These are phyloP conservation scores for Saccharum officinarum DNA, from an alignment of 176 grass and related monocot genomes.

Conservation along the genomic window DNA sequence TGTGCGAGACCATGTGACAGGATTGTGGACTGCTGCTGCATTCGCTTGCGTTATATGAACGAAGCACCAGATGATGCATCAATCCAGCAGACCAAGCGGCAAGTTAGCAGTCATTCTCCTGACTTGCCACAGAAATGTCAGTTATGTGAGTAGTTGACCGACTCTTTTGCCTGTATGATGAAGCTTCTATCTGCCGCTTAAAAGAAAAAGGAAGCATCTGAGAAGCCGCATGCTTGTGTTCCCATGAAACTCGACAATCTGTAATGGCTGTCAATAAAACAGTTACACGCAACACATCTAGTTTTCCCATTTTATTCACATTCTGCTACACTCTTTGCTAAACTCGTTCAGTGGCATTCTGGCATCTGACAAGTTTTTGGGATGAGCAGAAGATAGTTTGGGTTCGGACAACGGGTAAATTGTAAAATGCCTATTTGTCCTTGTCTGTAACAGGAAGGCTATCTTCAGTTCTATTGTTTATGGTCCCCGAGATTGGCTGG, in stretches of 20 bases:
- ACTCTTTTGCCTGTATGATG: background rate
- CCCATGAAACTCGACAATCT: conserved; percentile 14
- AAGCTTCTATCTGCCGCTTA: background rate
- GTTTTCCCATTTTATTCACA: background rate
- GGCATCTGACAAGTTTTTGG: background rate
- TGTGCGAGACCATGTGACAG: background rate
- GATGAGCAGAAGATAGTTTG: no score
- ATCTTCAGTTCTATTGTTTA: background rate
- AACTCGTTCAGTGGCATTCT: background rate
- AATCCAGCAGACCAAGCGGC: conserved; percentile 1
- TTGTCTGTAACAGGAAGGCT: background rate
- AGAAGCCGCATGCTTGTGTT: conserved; percentile 6
- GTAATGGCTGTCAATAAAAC: conserved; percentile 19
- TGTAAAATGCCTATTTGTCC: conserved; percentile 28
- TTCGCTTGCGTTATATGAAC: conserved; percentile 1
- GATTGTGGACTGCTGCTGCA: no score
- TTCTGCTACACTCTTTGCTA: background rate
- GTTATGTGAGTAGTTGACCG: background rate
- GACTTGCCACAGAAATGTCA: background rate
- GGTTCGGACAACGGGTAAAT: background rate
- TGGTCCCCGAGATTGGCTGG: conserved; percentile 4
- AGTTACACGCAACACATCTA: background rate
- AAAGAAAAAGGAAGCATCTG: background rate
- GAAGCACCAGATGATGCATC: conserved; percentile 16
- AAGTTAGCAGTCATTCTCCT: background rate